A percentile compares a stretch with the other conserved stretches of the same genome.
These are phyloP conservation scores for Vinca minor DNA, from an alignment of 257 asterid species.

Conservation along the genomic window DNA sequence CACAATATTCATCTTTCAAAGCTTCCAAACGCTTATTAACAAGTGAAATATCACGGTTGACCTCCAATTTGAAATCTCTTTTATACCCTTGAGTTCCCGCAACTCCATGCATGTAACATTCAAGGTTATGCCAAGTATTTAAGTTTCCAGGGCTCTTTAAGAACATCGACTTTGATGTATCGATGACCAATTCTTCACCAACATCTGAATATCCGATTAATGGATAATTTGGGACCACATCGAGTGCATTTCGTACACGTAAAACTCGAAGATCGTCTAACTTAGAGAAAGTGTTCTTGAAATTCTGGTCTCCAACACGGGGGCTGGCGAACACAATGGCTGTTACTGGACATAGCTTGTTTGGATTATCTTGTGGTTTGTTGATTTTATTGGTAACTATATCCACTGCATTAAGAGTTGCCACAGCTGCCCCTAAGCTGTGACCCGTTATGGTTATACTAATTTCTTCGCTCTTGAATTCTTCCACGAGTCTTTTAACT, in stretches of 20 bases:
- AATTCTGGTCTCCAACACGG: conserved; percentile 48
- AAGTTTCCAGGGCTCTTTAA: conserved; percentile 44
- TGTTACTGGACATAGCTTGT: conserved; percentile 53
- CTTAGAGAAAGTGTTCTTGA: conserved; percentile 11
- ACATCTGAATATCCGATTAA: conserved; percentile 40
- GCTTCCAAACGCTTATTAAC: conserved; percentile 47
- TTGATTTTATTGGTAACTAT: conserved; percentile 49
- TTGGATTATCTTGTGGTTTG: conserved; percentile 25
- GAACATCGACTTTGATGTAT: conserved; percentile 44
- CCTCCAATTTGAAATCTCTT: conserved; percentile 48
- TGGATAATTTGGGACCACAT: conserved; percentile 58
- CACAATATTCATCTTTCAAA: conserved; percentile 45
- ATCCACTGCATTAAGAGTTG: conserved; percentile 61
- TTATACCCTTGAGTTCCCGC: conserved; percentile 56
- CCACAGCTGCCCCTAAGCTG: conserved; percentile 72
- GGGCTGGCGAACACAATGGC: conserved; percentile 69
- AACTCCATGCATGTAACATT: conserved; percentile 65
- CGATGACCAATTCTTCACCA: conserved; percentile 52
- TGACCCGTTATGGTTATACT: conserved; percentile 76
- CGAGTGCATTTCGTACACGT: conserved; percentile 40
- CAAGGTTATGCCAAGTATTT: conserved; percentile 48
- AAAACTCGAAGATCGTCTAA: conserved; percentile 30
- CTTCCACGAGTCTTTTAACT: conserved; percentile 49
- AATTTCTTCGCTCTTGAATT: conserved; percentile 52
- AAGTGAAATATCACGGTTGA: conserved; percentile 44